phyloP scores from a whole-genome alignment of 2,329 filamentous ascomycete species.

The Sclerotinia glacialis region DNA sequence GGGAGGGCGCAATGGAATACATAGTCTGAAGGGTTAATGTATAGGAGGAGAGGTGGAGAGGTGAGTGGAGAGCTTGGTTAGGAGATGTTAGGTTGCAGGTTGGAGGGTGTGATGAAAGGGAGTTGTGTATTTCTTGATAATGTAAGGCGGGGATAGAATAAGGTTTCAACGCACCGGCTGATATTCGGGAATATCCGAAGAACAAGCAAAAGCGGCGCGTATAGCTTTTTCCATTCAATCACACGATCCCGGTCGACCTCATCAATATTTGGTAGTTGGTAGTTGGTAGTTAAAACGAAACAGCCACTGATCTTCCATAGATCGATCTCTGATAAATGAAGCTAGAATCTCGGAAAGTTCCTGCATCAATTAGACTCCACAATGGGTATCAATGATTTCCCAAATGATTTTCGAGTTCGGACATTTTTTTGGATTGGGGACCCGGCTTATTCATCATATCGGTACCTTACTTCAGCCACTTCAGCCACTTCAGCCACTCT shows the following conservation, averaged over 20 bases:
- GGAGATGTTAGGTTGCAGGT: neutral
- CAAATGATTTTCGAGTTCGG: neutral
- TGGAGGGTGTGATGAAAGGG: neutral
- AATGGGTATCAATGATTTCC: neutral
- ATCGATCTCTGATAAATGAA: slow-evolving; percentile 1
- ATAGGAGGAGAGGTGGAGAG: neutral
- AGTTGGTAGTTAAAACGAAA: neutral
- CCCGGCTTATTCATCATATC: neutral
- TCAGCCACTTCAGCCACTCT: neutral
- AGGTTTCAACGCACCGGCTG: neutral
- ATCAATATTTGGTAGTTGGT: too few species aligned
- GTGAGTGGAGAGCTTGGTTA: neutral
- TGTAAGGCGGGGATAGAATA: neutral
- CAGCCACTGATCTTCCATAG: neutral
- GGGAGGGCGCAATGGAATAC: slow-evolving; percentile 18
- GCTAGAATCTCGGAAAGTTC: slow-evolving; percentile 3
- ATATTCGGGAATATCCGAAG: neutral
- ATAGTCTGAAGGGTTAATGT: neutral
- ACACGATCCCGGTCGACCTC: neutral
- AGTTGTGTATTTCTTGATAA: neutral
- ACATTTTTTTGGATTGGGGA: neutral
- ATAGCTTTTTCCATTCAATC: neutral
- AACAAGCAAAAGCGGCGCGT: neutral
- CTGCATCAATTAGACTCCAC: slow-evolving; percentile 16
- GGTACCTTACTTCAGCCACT: neutral